Evolutionary conservation across 257 asterid species (phyloP), one percentile per base, ranked within the genome.

Genomic region (Scutellaria minor): DNA sequence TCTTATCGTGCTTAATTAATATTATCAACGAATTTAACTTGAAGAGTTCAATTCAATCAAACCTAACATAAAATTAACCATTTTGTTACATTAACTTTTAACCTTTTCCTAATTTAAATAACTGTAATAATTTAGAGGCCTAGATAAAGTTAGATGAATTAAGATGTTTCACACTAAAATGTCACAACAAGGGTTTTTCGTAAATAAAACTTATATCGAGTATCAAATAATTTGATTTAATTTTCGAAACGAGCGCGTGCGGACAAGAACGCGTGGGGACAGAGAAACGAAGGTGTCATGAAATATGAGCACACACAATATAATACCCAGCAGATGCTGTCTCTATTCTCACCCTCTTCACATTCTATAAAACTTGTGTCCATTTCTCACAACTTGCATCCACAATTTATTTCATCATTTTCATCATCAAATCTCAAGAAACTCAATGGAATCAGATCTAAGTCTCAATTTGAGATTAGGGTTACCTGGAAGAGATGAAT

Each of bases 401-500:
- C 62, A 27, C 68, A 71, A 44, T 11, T 27, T 14, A 7, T 27
- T 40, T 15, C 47, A 18, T n/a, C 27, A 22, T 22, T 31, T 2
- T 31, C 37, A 31, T 59, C 57, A 10, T 3, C 63, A 52, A 15
- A 8, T 39, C 7, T 9, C 76, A 60, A 27, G 10, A 8, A 64
- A 58, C 27, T 24, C 44, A 27, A 41, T 31, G 37, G 37, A 31
- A 31, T 3, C 4, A 2, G 82, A 64, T 72, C 64, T 83, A 6
- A 83, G 82, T 75, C 82, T 85, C 54, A 78, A 82, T 75, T 73
- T 86, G 24, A 82, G 86, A 68, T 77, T 87, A 71, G 89, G 89
- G 2, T 72, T 87, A 24, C 90, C 93, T 14, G 90, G 93, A 57
- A 72, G 63, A 70, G 86, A 83, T 24, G 85, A 80, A 57, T 76